Evolutionary conservation across 495 filamentous ascomycete genomes (phyloP), one percentile per base, ranked within the genome.

Genomic region (Parathielavia appendiculata): DNA sequence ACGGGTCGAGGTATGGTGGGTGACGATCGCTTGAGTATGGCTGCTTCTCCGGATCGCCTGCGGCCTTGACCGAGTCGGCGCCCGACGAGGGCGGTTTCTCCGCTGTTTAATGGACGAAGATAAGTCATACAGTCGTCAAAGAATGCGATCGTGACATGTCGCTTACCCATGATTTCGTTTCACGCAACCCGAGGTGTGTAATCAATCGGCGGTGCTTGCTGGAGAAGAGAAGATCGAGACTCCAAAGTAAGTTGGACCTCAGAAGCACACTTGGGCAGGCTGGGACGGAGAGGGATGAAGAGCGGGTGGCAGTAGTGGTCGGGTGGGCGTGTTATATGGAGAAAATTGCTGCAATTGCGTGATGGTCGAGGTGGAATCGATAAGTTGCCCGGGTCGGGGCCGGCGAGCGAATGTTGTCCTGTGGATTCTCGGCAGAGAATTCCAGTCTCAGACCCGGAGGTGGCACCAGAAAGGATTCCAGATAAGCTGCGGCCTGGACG

Each of bases 1-100:
- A 56, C 11, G 70, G 65, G 62, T 75, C 63, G 19, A 61, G 64
- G 20, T 62, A 64, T 7, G 63, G 53, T 8, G 59, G 49, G 43
- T 60, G 64, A 10, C 12, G 1, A 49, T 62, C 52, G 52, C 54
- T 47, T 20, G 41, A 32, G 53, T 52, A 48, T 5, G 53, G 13
- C 47, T 57, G 60, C 58, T 67, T 69, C 53, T 69, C 65, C 26
- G 51, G 17, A 41, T 63, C 62, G 53, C 34, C 35, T 16, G 32
- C 22, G 22, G n/a, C 20, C 11, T 32, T 5, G n/a, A 32, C 38
- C 11, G 49, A 50, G 32, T 50, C 46, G n/a, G 39, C 32, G 34
- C 44, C 46, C 1, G 54, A 40, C 44, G 55, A 55, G 36, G 38
- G 20, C 13, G 50, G 22, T 36, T 56, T 56, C 47, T 59, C 63